Percentiles rank a stretch among this genome's conserved stretches.
Evolutionary conservation across 768 basidiomycete genomes (phyloP).

Genomic region (Trametes coccinea): DNA sequence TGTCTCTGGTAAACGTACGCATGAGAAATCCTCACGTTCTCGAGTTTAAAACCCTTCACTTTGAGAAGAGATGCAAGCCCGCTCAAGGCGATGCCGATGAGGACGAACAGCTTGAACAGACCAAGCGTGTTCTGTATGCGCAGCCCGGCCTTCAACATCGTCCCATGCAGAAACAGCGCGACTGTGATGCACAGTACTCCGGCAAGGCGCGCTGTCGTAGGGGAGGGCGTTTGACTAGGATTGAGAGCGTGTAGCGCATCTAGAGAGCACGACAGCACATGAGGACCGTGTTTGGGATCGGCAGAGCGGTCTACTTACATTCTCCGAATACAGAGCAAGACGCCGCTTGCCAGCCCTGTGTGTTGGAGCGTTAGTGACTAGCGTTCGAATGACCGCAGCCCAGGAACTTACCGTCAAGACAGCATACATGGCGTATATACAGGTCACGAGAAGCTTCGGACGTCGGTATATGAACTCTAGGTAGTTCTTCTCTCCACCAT

Average conservation of each 20-base stretch:
- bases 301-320: conserved; percentile 44
- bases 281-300: too few species aligned
- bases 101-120: conserved; percentile 57
- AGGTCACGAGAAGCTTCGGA: conserved; percentile 63
- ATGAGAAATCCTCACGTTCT: conserved; percentile 36
- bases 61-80: conserved; percentile 55
- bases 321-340: conserved; percentile 70
- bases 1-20: too few species aligned
- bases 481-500: conserved; percentile 77
- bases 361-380: neutral
- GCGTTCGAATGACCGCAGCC: neutral
- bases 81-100: conserved; percentile 50
- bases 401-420: conserved; percentile 50
- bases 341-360: conserved; percentile 58
- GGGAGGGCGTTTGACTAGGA: conserved; percentile 42
- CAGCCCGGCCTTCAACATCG: conserved; percentile 52
- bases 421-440: conserved; percentile 57
- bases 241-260: conserved; percentile 59
- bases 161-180: conserved; percentile 58
- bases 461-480: conserved; percentile 67
- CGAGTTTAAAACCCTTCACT: conserved; percentile 49
- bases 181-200: conserved; percentile 59
- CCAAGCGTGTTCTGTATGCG: conserved; percentile 66
- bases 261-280: conserved; percentile 28
- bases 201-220: conserved; percentile 51